Evolutionary conservation across 352 stramenopile genomes (phyloP).

Genomic region (Pythium pyrilobum): DNA sequence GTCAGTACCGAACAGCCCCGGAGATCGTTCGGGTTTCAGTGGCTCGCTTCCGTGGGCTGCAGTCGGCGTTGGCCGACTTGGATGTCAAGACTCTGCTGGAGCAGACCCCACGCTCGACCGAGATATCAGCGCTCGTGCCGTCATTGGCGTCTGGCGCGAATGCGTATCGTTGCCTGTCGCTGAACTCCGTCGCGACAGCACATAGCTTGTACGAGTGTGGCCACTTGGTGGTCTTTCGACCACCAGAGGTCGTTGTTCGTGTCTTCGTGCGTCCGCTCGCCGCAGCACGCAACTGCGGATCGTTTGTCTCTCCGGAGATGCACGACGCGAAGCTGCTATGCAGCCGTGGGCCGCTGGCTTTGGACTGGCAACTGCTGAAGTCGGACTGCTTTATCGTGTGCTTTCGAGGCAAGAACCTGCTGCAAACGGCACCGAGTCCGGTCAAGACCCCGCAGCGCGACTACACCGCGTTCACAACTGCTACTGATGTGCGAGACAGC

Average conservation of each 20-base stretch:
- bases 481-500: background rate
- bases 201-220: slow-evolving; percentile 6
- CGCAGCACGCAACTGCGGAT: background rate
- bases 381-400: slow-evolving; percentile 37
- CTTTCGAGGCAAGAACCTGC: slow-evolving; percentile 26
- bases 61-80: background rate
- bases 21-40: background rate
- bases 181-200: background rate
- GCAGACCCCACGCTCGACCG: background rate
- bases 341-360: background rate
- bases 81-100: slow-evolving; percentile 8
- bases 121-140: background rate
- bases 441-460: slow-evolving; percentile 20
- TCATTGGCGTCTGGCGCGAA: background rate
- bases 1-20: background rate
- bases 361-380: slow-evolving; percentile 40
- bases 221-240: background rate
- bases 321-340: slow-evolving; percentile 16
- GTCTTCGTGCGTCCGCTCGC: slow-evolving; percentile 10
- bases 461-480: slow-evolving; percentile 29
- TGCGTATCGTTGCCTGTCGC: background rate
- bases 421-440: slow-evolving; percentile 18
- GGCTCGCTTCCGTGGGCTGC: slow-evolving; percentile 2
- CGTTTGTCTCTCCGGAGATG: slow-evolving; percentile 1
- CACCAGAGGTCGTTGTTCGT: background rate